phyloP scores from a whole-genome alignment of 177 flowering plant genomes.

The Telopea speciosissima region DNA sequence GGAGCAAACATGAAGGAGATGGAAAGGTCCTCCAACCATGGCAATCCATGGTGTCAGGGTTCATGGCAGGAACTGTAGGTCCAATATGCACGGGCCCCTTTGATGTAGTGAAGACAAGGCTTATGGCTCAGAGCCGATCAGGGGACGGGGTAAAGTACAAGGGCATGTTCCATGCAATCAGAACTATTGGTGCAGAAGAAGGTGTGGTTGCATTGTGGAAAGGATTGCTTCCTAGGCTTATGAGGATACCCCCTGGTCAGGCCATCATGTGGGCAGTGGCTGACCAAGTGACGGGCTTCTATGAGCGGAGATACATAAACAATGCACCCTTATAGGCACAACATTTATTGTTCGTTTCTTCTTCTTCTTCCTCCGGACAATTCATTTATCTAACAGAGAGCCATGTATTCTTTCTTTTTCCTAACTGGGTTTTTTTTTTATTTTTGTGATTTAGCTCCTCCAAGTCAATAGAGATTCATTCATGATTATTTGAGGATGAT shows the following conservation, averaged over 20 bases:
- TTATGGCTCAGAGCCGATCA: conserved; percentile 81
- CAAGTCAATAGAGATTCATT: background rate
- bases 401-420: background rate
- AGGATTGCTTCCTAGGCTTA: conserved; percentile 87
- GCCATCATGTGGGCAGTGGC: conserved; percentile 99
- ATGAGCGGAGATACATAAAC: conserved; percentile 55
- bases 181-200: conserved; percentile 83
- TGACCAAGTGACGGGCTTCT: conserved; percentile 80
- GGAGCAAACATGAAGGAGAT: conserved; percentile 95
- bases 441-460: background rate
- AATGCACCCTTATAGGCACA: conserved; percentile 33
- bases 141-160: conserved; percentile 68
- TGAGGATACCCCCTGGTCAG: conserved; percentile 99
- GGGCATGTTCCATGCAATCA: conserved; percentile 89
- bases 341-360: background rate
- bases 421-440: too few species aligned
- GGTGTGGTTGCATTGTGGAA: conserved; percentile 88
- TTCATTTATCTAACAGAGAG: background rate
- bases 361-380: background rate
- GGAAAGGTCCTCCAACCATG: conserved; percentile 79
- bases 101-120: conserved; percentile 94
- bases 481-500: background rate
- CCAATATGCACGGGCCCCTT: conserved; percentile 97
- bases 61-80: conserved; percentile 91
- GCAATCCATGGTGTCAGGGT: conserved; percentile 99